Base-by-base conservation (phyloP, 306 rosid species). In the Casuarina cunninghamiana region DNA sequence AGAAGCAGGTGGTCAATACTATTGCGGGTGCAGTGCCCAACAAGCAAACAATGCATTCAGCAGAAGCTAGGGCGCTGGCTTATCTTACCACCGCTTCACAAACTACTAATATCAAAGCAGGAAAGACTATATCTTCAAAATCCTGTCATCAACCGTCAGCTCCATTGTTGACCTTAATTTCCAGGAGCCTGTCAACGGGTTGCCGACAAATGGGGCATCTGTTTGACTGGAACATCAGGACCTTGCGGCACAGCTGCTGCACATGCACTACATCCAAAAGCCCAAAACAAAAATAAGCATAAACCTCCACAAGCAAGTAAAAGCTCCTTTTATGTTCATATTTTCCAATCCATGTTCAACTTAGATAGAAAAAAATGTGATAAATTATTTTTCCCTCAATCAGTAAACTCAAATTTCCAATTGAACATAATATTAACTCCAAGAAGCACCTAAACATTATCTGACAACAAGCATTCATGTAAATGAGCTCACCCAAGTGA, bases 191-290 rank as follows among this genome's bases (percentile, higher is more conserved):
- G 84, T 93, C 97, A 12, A 93, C 91, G n/a, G 97, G 97, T 83
- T 96, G 99, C 77, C 99, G 86, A 90, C 99, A 96, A 48, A 96
- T 96, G 11, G 99, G 99, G 79, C 99, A 96, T 45, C 97, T 84
- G 83, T 89, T 87, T 49, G 99, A 90, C 88, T 93, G 99, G 74
- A 86, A 83, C 83, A 91, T 84, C 88, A 96, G 84, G 65, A 91
- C 93, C 89, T 91, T 93, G 26, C 26, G n/a, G 99, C 98, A 74
- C 99, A 96, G 15, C 81, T 93, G 26, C 89, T 93, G 82, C 99
- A 96, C 99, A 93, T 88, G 67, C 99, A 96, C 99, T 96, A 83
- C 87, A 85, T 69, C 78, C 77, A 84, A 49, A 76, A 5, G 13
- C 65, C 11, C 5, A 1, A 72, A 72, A 82, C 62, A 81, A 73